Percentiles rank a stretch among this genome's conserved stretches.
Conservation (phyloP, 805 yeast genomes). For the Candida yuanshanica region DNA sequence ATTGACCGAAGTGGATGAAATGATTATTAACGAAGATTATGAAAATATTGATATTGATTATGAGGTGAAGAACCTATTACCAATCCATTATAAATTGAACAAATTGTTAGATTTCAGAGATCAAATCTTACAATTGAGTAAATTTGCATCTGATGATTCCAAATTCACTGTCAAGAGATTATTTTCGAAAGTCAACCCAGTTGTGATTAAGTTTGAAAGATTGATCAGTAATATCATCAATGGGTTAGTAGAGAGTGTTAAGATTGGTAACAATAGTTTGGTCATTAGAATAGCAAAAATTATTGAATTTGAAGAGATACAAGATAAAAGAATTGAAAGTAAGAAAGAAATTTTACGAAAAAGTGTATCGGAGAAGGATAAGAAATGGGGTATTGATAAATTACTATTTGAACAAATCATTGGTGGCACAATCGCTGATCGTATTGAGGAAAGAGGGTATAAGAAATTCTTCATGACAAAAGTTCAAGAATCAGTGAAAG, state of each 20-base stretch:
- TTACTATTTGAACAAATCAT: constrained; percentile 32
- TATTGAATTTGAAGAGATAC: constrained; percentile 66
- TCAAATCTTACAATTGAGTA: constrained; percentile 55
- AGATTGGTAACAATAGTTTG: constrained; percentile 60
- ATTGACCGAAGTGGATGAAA: constrained; percentile 41
- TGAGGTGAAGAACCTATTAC: constrained; percentile 49
- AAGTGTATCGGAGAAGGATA: constrained; percentile 11
- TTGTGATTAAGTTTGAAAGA: constrained; percentile 56
- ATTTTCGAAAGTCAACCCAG: constrained; percentile 34
- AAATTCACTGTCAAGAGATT: constrained; percentile 58
- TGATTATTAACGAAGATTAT: constrained; percentile 45
- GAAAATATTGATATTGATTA: constrained; percentile 35
- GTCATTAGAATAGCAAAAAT: constrained; percentile 70
- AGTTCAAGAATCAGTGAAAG: constrained; percentile 53
- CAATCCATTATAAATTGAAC: constrained; percentile 65
- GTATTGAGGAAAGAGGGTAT: constrained; percentile 50
- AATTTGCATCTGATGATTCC: constrained; percentile 53
- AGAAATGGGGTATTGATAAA: constrained; percentile 10
- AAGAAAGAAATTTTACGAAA: constrained; percentile 24
- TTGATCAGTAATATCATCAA: constrained; percentile 61
- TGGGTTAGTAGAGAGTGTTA: constrained; percentile 65
- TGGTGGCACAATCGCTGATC: constrained; percentile 33
- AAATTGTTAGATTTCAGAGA: constrained; percentile 75
- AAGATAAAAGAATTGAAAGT: constrained; percentile 25
- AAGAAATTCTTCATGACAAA: constrained; percentile 53